Base-by-base conservation (phyloP, 192 early-diverging fungal species). In the Cladochytrium replicatum region DNA sequence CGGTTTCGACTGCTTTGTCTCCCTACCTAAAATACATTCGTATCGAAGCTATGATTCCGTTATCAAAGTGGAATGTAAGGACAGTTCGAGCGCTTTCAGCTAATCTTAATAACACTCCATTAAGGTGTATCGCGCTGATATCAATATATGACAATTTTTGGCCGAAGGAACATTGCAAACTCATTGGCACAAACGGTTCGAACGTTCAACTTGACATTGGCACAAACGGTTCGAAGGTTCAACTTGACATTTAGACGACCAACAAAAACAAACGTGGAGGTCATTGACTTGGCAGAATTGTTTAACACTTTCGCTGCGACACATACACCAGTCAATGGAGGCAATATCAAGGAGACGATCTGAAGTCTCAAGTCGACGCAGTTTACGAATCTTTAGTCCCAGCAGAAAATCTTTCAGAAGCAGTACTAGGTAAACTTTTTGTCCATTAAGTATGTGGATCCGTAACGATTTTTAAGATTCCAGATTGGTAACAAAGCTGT, bases 311-410 rank as follows among this genome's bases (percentile, higher is more conserved):
- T n/a, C n/a, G n/a, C n/a, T n/a, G n/a, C n/a, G n/a, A n/a, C n/a
- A n/a, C n/a, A n/a, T n/a, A n/a, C n/a, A n/a, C n/a, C n/a, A n/a
- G n/a, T n/a, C n/a, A n/a, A n/a, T n/a, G n/a, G n/a, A n/a, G n/a
- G n/a, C n/a, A n/a, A n/a, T n/a, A n/a, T n/a, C n/a, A n/a, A n/a
- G n/a, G n/a, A n/a, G n/a, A n/a, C n/a, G n/a, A n/a, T n/a, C 53
- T 41, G 13, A 63, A 73, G 34, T 50, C 17, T 13, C 64, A 70
- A 47, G 78, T 84, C 31, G 78, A 83, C 30, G 62, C 60, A 0
- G 68, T 84, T 19, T 84, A 81, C 47, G 67, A 75, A 38, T 56
- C 71, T 1, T 63, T 84, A 32, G 69, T 68, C 6, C 21, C 60
- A 23, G 47, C 66, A 4, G 64, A 71, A 46, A 59, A 70, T 41